Percentiles rank a stretch among this genome's conserved stretches.
Evolutionary conservation across 2,329 filamentous ascomycete genomes (phyloP).

Genomic region (Sarocladium kiliense): DNA sequence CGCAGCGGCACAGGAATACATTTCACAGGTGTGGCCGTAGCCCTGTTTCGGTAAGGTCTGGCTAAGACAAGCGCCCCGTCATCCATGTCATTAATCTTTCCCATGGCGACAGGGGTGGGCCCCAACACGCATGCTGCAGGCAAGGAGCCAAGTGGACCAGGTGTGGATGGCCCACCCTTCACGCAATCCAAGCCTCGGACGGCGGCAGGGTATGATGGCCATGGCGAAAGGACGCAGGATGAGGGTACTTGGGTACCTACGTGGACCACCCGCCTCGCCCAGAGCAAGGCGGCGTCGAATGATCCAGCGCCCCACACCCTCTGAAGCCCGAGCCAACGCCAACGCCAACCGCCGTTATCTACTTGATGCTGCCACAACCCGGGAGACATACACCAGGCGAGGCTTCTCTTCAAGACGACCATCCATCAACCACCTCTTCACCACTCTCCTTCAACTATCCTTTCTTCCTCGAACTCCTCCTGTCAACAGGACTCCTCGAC

Average conservation of each 20-base stretch:
- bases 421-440: conserved; percentile 21
- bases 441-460: conserved; percentile 32
- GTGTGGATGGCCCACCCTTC: conserved; percentile 25
- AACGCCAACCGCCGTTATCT: conserved; percentile 15
- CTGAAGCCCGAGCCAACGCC: conserved; percentile 7
- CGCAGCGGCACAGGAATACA: conserved; percentile 37
- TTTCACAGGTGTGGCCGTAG: conserved; percentile 30
- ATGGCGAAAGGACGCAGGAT: background rate
- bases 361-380: conserved; percentile 18
- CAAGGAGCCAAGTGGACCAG: conserved; percentile 21
- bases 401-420: conserved; percentile 8
- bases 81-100: conserved; percentile 29
- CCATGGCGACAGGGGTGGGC: conserved; percentile 24
- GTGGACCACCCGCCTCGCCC: conserved; percentile 13
- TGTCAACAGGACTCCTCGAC: background rate
- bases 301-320: background rate
- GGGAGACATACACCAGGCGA: background rate
- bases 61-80: conserved; percentile 24
- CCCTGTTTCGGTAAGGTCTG: conserved; percentile 18
- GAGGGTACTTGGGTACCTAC: conserved; percentile 8
- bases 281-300: conserved; percentile 4
- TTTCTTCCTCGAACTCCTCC: conserved; percentile 13
- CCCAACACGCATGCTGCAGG: conserved; percentile 10
- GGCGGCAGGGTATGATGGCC: conserved; percentile 17
- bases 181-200: conserved; percentile 30